Conservation (phyloP, 2,329 filamentous ascomycete genomes). For the Colletotrichum costaricense region DNA sequence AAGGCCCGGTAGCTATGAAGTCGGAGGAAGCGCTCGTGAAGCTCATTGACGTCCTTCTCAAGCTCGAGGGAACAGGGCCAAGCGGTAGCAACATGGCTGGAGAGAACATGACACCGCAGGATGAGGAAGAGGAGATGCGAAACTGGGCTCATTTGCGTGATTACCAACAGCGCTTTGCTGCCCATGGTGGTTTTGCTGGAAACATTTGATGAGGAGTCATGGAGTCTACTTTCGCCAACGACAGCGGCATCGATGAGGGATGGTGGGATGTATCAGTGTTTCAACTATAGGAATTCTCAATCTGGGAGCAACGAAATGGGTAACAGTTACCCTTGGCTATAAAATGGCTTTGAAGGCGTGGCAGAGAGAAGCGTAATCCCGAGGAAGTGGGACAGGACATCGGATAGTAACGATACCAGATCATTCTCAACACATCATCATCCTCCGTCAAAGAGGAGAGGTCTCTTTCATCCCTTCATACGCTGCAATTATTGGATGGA, state of each 20-base stretch:
- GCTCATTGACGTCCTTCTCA: slow-evolving; percentile 80
- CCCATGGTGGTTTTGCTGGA: slow-evolving; percentile 67
- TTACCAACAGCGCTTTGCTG: slow-evolving; percentile 79
- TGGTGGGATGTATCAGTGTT: neutral
- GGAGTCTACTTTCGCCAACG: neutral
- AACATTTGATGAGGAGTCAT: neutral
- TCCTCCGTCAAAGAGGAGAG: neutral
- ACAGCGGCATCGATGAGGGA: neutral
- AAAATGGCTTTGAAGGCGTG: neutral
- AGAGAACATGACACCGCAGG: slow-evolving; percentile 60
- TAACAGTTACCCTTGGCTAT: neutral
- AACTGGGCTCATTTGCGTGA: slow-evolving; percentile 85
- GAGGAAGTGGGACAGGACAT: no score
- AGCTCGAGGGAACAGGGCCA: slow-evolving; percentile 74
- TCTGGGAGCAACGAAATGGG: neutral
- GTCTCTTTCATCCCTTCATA: neutral
- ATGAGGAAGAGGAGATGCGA: slow-evolving; percentile 81
- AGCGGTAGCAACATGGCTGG: slow-evolving; percentile 37
- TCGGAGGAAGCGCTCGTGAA: slow-evolving; percentile 78
- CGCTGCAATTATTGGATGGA: neutral
- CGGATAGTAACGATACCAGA: neutral
- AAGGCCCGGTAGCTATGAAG: slow-evolving; percentile 62
- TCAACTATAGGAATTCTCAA: neutral
- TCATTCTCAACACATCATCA: neutral
- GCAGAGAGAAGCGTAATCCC: neutral